These are phyloP conservation scores for Pseudotulostoma volvatum DNA, from an alignment of 495 filamentous ascomycete species.

Conservation along the genomic window DNA sequence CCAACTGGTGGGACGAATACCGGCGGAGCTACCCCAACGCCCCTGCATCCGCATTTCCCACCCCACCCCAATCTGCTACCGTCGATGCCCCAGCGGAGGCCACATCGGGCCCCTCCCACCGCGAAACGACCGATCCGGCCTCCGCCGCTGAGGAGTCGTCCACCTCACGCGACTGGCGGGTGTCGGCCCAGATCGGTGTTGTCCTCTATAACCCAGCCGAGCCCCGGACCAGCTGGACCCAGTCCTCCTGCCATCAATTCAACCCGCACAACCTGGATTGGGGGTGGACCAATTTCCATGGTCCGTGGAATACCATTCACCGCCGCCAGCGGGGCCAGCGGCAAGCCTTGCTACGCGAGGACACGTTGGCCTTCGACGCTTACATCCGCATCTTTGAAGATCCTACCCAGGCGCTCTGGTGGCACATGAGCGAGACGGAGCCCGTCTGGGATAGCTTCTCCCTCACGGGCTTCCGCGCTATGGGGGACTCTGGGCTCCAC, in stretches of 20 bases:
- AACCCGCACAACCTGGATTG: conserved; percentile 42
- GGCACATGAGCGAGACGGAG: conserved; percentile 43
- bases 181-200: conserved; percentile 46
- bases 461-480: conserved; percentile 41
- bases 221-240: conserved; percentile 41
- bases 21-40: conserved; percentile 15
- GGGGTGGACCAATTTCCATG: conserved; percentile 53
- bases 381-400: conserved; percentile 50
- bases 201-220: conserved; percentile 51
- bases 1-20: conserved; percentile 20
- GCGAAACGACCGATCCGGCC: too few species aligned
- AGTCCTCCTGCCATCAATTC: conserved; percentile 44
- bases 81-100: conserved; percentile 4
- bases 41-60: neutral
- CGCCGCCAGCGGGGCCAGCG: conserved; percentile 40
- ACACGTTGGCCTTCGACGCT: conserved; percentile 45
- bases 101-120: neutral
- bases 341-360: conserved; percentile 44
- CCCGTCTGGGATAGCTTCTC: conserved; percentile 58
- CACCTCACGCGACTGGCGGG: conserved; percentile 28
- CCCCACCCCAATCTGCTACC: conserved; percentile 2
- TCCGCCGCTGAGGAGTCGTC: too few species aligned
- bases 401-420: conserved; percentile 46
- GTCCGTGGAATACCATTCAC: conserved; percentile 43
- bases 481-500: conserved; percentile 31